Percentiles rank a stretch among this genome's conserved stretches.
These are phyloP conservation scores for Arbutus unedo DNA, from an alignment of 148 eudicot genomes.

Conservation along the genomic window DNA sequence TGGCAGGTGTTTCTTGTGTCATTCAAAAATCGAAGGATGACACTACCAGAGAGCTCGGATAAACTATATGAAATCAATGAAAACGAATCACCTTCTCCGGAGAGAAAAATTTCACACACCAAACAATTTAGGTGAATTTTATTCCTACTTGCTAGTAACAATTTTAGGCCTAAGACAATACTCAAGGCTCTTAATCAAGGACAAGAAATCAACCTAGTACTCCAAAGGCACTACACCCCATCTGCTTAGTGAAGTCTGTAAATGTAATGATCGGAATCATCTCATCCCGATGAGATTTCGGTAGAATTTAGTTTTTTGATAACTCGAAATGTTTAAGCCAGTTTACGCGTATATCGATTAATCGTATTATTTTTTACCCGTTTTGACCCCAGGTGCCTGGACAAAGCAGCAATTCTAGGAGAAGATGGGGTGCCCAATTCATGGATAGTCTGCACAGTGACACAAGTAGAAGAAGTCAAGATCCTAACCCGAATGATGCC, in stretches of 20 bases:
- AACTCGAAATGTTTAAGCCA: too few species aligned
- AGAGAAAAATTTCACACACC: slow-evolving; percentile 30
- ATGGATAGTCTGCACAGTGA: slow-evolving; percentile 51
- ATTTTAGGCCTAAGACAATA: neutral
- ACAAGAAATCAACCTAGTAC: too few species aligned
- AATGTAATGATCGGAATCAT: too few species aligned
- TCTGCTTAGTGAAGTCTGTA: too few species aligned
- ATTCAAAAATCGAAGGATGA: slow-evolving; percentile 34
- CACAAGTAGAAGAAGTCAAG: slow-evolving; percentile 56
- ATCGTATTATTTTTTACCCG: too few species aligned
- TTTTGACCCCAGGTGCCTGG: slow-evolving; percentile 34
- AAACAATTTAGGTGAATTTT: slow-evolving; percentile 37
- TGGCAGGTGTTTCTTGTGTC: slow-evolving; percentile 45
- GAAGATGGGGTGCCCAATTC: slow-evolving; percentile 13
- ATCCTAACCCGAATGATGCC: slow-evolving; percentile 51
- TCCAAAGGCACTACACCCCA: too few species aligned
- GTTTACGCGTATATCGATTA: too few species aligned
- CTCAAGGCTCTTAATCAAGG: too few species aligned
- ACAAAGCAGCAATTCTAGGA: slow-evolving; percentile 46
- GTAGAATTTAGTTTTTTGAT: too few species aligned
- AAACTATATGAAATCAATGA: slow-evolving; percentile 41
- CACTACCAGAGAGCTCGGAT: slow-evolving; percentile 26
- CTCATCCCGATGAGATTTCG: too few species aligned
- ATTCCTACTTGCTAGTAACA: neutral
- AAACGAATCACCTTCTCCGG: slow-evolving; percentile 19